Evolutionary conservation across 2,329 filamentous ascomycete species (phyloP).

Genomic region (Albifimbria verrucaria): DNA sequence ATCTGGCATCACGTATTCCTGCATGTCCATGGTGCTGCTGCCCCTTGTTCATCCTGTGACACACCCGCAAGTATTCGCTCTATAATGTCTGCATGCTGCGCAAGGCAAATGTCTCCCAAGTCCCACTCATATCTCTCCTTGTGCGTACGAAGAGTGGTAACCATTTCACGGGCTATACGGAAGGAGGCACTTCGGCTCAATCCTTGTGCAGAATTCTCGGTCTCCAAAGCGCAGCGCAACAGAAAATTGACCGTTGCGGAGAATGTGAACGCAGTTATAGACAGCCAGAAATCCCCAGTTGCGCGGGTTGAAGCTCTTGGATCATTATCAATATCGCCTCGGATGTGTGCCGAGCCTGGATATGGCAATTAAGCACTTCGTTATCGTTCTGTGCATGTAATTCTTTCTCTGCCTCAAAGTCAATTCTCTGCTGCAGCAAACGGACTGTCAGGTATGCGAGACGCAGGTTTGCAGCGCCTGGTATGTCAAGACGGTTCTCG

Average conservation of each 20-base stretch:
- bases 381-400: conserved; percentile 14
- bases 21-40: conserved; percentile 13
- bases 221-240: conserved; percentile 43
- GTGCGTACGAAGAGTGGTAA: conserved; percentile 35
- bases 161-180: conserved; percentile 38
- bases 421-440: conserved; percentile 43
- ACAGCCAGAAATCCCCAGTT: conserved; percentile 49
- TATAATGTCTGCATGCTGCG: conserved; percentile 43
- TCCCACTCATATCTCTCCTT: conserved; percentile 42
- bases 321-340: conserved; percentile 47
- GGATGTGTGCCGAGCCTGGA: conserved; percentile 39
- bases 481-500: conserved; percentile 35
- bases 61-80: conserved; percentile 36
- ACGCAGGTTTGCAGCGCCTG: conserved; percentile 48
- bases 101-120: conserved; percentile 46
- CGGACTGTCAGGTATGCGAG: conserved; percentile 46
- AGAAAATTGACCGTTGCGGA: conserved; percentile 48
- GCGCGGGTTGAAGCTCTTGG: conserved; percentile 39
- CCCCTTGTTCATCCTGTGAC: conserved; percentile 18
- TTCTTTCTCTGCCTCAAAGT: conserved; percentile 38
- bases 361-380: conserved; percentile 27
- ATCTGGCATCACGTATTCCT: conserved; percentile 27
- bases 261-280: conserved; percentile 44
- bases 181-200: conserved; percentile 36
- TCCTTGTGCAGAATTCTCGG: conserved; percentile 30